Evolutionary conservation across 345 rosid genomes (phyloP).

Genomic region (Populus davidiana): DNA sequence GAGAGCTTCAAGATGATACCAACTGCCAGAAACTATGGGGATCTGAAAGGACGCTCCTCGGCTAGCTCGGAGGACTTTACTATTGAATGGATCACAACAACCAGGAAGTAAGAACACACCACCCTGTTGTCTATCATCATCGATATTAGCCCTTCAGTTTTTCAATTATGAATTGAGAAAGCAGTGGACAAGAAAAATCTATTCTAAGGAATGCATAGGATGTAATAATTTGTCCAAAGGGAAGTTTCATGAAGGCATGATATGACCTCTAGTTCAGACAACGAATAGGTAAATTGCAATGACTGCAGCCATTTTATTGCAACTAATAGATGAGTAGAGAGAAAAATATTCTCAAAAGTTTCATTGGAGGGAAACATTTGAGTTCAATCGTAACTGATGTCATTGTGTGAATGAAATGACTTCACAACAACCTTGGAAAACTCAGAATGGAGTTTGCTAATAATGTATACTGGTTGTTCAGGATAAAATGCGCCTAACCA

Average conservation of each 20-base stretch:
- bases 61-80: slow-evolving; percentile 86
- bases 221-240: background rate
- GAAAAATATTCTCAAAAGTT: background rate
- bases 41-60: slow-evolving; percentile 88
- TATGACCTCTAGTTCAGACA: background rate
- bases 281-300: background rate
- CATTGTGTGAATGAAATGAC: background rate
- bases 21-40: slow-evolving; percentile 69
- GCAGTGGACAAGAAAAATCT: background rate
- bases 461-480: background rate
- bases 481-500: background rate
- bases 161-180: background rate
- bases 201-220: background rate
- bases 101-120: slow-evolving; percentile 97
- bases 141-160: background rate
- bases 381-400: background rate
- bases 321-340: background rate
- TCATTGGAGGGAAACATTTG: background rate
- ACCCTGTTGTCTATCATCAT: slow-evolving; percentile 35
- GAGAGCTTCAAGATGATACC: slow-evolving; percentile 64
- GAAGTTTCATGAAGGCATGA: background rate
- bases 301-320: background rate
- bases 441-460: background rate
- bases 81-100: slow-evolving; percentile 91
- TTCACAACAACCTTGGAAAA: background rate